Evolutionary conservation across 768 basidiomycete genomes (phyloP).

Genomic region (Xerocomellus chrysenteron): DNA sequence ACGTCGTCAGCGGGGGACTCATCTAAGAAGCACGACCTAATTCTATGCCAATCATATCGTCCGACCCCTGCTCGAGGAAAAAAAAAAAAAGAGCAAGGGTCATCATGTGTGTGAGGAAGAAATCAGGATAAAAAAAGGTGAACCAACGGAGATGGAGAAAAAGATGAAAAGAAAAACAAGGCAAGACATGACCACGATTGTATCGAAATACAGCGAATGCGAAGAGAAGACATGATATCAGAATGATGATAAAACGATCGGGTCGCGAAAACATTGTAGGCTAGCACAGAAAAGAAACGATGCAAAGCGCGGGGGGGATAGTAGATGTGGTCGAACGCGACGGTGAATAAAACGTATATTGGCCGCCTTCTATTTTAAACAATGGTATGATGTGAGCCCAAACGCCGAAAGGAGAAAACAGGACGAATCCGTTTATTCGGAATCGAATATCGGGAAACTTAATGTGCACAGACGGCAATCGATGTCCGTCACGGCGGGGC

Average conservation of each 20-base stretch:
- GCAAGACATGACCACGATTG: constrained; percentile 6
- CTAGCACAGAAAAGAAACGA: not conserved
- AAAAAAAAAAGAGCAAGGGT: not conserved
- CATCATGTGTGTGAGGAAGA: constrained; percentile 2
- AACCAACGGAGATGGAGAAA: not conserved
- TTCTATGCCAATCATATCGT: constrained; percentile 23
- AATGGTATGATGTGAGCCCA: constrained; percentile 14
- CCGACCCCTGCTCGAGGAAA: constrained; percentile 8
- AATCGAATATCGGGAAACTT: constrained; percentile 21
- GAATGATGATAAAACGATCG: constrained; percentile 2
- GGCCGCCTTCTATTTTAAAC: constrained; percentile 22
- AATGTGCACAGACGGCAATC: constrained; percentile 15
- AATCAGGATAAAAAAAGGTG: constrained; percentile 1
- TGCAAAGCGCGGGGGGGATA: not conserved
- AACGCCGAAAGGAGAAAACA: constrained; percentile 7
- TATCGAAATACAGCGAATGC: constrained; percentile 19
- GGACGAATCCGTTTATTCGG: not conserved
- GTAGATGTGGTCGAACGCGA: not conserved
- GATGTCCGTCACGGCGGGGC: constrained; percentile 5
- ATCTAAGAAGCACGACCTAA: constrained; percentile 8
- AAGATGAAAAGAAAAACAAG: not conserved
- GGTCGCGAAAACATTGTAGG: not conserved
- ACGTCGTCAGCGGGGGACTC: not conserved
- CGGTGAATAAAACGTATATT: constrained; percentile 1
- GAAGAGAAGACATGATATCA: constrained; percentile 5